Base-by-base conservation (phyloP, 345 rosid genomes). In the Lumnitzera racemosa region DNA sequence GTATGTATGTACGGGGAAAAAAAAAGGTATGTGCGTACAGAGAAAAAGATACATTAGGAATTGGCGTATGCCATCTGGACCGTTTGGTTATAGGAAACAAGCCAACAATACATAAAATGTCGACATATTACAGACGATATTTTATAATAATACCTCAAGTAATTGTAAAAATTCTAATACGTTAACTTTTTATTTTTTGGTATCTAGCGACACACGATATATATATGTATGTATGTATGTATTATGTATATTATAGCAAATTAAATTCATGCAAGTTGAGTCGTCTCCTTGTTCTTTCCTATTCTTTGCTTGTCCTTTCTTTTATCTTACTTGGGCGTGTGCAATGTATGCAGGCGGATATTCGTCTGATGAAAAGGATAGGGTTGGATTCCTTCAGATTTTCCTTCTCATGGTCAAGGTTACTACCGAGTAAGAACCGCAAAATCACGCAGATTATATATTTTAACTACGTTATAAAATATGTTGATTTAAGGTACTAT, bases 381-480 rank as follows among this genome's bases (percentile, higher is more conserved):
- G 74, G 74, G 3, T 16, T 74, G 54, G 75, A 74, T 49, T 63
- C 72, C 7, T 74, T 59, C 54, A 64, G 73, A 68, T 67, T 67
- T 56, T 75, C 75, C 57, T 25, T 75, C 17, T 71, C 73, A 2
- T 67, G 76, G 79, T 47, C 79, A 11, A 61, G 79, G 65, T 0
- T 75, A 46, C 36, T 71, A 52, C 79, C 79, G 0, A 31, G 79
- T 71, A 63, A 56, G 74, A 20, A 36, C 43, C 10, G 43, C 43
- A 36, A 36, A 36, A 6, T 4, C 11, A 36, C 11, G 43, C 43
- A 36, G 43, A 49, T 23, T 9, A 2, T 7, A 9, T 7, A 14
- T 13, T 49, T 3, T 24, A 11, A 53, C 2, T 2, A 13, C 24
- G 3, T 2, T 20, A 24, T 52, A 12, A 2, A 49, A 14, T 16